Conservation (phyloP, 371 early-diverging fungal species). For the Lichtheimia ornata region DNA sequence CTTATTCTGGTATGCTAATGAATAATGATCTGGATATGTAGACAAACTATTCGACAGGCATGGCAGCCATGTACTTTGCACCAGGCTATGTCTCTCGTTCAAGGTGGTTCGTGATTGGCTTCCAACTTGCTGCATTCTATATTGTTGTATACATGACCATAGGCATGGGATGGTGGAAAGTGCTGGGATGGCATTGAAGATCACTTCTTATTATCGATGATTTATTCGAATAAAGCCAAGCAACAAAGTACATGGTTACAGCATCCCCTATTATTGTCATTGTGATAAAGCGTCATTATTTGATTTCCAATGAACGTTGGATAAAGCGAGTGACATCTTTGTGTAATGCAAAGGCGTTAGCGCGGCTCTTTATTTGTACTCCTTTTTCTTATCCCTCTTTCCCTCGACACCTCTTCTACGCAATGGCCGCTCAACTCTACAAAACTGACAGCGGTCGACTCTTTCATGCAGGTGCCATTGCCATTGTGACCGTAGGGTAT, state of each 20-base stretch:
- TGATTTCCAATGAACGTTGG: neutral
- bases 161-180: constrained; percentile 73
- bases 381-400: neutral
- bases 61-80: constrained; percentile 62
- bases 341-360: neutral
- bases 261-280: too few species aligned
- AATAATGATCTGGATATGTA: constrained; percentile 19
- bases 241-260: too few species aligned
- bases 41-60: constrained; percentile 65
- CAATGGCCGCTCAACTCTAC: constrained; percentile 26
- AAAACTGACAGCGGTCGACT: constrained; percentile 26
- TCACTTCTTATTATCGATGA: too few species aligned
- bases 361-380: neutral
- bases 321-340: neutral
- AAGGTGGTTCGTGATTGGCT: constrained; percentile 67
- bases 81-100: constrained; percentile 59
- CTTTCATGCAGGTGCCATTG: constrained; percentile 83
- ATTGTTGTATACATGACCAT: constrained; percentile 60
- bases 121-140: constrained; percentile 50
- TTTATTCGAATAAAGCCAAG: neutral
- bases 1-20: neutral
- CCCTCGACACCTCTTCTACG: neutral
- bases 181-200: constrained; percentile 58
- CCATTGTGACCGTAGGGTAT: constrained; percentile 85
- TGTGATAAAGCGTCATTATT: too few species aligned